Evolutionary conservation across 495 filamentous ascomycete genomes (phyloP).

Genomic region (Delitschia confertaspora): DNA sequence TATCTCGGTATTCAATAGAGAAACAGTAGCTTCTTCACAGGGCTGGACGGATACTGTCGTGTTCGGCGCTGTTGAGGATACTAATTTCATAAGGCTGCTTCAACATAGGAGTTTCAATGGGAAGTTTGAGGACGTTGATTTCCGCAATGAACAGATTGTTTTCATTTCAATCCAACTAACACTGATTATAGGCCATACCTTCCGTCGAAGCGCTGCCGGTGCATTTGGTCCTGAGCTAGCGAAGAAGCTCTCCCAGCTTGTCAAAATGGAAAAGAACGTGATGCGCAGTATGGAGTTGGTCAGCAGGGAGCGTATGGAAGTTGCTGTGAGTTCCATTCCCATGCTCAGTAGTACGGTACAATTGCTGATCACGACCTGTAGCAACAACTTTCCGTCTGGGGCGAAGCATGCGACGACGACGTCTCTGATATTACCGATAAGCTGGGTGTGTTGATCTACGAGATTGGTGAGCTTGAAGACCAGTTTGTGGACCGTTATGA

Average conservation of each 20-base stretch:
- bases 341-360: conserved; percentile 3
- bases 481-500: conserved; percentile 97
- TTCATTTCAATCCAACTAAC: no score
- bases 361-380: conserved; percentile 39
- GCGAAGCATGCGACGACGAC: conserved; percentile 91
- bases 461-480: conserved; percentile 97
- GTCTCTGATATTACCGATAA: conserved; percentile 99
- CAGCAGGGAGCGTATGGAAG: conserved; percentile 92
- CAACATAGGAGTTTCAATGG: no score
- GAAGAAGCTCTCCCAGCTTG: conserved; percentile 92
- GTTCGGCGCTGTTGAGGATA: no score
- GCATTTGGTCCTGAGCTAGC: conserved; percentile 94
- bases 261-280: conserved; percentile 99
- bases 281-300: conserved; percentile 98
- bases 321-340: conserved; percentile 63
- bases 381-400: conserved; percentile 99
- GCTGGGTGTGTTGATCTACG: conserved; percentile 93
- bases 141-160: conserved; percentile 4
- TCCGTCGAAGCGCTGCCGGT: conserved; percentile 82
- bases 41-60: no score
- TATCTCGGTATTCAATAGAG: background rate
- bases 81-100: no score
- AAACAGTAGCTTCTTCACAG: no score
- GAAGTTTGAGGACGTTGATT: no score
- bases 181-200: conserved; percentile 85